Evolutionary conservation across 495 filamentous ascomycete genomes (phyloP), one percentile per base, ranked within the genome.

Genomic region (Hypoxylon intermedium): DNA sequence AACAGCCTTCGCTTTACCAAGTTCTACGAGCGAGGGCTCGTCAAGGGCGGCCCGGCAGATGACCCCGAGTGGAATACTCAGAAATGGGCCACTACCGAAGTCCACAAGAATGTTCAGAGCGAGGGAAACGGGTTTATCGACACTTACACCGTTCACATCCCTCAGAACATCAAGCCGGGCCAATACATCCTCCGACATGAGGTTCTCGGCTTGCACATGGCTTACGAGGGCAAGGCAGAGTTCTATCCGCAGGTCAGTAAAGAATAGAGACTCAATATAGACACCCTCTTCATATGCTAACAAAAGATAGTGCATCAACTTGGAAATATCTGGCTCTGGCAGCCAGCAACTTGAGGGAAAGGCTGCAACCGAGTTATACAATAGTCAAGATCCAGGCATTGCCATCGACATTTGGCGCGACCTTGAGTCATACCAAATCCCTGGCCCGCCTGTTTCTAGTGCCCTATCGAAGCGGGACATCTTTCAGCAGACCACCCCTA

Each of bases 181-280:
- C 81, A 85, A 74, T 93, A 90, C 46, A 82, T 93, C 51, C 72
- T 93, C 36, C 83, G 89, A 26, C 85, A 90, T 57, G 89, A 93
- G 73, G 81, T 90, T 52, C 85, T 91, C 28, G 89, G 83, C 16
- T 80, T 92, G 26, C 88, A 92, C 74, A 82, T 77, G 18, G 79
- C 69, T 5, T 65, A 77, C 2, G 61, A 61, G 13, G 74, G 82
- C 50, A 82, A 86, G 9, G 87, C 89, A 15, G 89, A 93, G 75
- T 87, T 85, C 72, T 93, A 92, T 66, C 89, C 89, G n/a, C 70
- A 74, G 42, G 53, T 76, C 51, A 69, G 75, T 75, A 36, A 34
- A 67, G 33, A 3, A 16, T 45, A 5, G 20, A 36, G n/a, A 16
- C 30, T 2, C 2, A 23, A 0, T 15, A 37, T 37, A 37, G n/a